Conservation (phyloP, 192 early-diverging fungal genomes). For the Diversispora eburnea region DNA sequence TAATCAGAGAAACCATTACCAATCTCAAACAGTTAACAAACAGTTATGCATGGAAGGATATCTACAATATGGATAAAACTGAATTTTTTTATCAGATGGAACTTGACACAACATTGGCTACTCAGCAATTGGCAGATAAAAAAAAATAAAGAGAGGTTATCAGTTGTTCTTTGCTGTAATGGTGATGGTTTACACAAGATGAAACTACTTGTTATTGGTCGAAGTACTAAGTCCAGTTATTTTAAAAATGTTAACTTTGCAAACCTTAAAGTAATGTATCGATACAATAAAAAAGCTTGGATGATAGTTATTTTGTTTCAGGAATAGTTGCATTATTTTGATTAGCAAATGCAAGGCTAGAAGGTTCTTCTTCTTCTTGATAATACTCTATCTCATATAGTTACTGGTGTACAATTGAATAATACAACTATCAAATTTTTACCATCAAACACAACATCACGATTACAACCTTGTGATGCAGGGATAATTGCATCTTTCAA, state of each 20-base stretch:
- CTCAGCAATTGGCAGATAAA: no score
- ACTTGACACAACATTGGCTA: no score
- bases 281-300: not conserved
- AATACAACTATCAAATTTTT: not conserved
- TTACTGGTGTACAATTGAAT: not conserved
- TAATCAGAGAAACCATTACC: not conserved
- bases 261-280: no score
- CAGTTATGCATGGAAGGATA: not conserved
- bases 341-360: not conserved
- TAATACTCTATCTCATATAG: not conserved
- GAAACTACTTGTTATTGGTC: no score
- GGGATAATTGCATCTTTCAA: not conserved
- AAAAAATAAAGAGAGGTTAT: no score
- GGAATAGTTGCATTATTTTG: not conserved
- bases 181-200: no score
- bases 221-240: no score
- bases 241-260: no score
- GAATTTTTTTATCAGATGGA: not conserved
- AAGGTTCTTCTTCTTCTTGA: not conserved
- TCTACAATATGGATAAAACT: conserved; percentile 3
- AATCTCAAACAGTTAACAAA: not conserved
- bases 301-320: not conserved
- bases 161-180: no score
- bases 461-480: not conserved
- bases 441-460: not conserved